These are phyloP conservation scores for Tilletia setariae DNA, from an alignment of 1,284 basidiomycete genomes.

Conservation along the genomic window DNA sequence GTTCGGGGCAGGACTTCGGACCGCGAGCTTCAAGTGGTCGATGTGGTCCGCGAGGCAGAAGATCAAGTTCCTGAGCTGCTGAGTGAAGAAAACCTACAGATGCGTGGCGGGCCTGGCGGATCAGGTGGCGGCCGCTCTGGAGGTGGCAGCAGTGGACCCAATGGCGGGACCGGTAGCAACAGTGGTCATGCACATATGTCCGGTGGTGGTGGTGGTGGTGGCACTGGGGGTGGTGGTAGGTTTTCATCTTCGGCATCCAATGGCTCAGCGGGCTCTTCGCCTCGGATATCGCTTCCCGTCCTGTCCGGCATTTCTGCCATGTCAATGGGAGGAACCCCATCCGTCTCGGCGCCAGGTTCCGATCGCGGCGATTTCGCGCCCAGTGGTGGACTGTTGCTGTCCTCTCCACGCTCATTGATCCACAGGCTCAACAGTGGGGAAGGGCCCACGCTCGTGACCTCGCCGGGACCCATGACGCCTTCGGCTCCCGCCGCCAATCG, in stretches of 20 bases:
- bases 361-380: background rate
- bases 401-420: too few species aligned
- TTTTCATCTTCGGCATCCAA: slow-evolving; percentile 8
- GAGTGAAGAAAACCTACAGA: background rate
- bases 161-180: background rate
- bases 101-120: background rate
- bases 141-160: background rate
- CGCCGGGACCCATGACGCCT: background rate
- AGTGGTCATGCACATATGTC: background rate
- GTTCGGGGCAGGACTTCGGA: background rate
- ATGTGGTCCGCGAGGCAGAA: slow-evolving; percentile 4
- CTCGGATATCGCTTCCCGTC: background rate
- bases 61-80: background rate
- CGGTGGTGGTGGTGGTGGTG: background rate
- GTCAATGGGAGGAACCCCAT: background rate
- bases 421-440: too few species aligned
- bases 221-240: background rate
- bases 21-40: background rate
- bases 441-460: too few species aligned
- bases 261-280: background rate
- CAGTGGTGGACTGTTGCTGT: too few species aligned
- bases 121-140: background rate
- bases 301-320: slow-evolving; percentile 3
- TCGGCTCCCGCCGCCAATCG: background rate
- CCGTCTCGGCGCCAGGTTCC: background rate